A percentile compares a stretch with the other conserved stretches of the same genome.
Conservation (phyloP, 768 basidiomycete species). For the Bullera alba region DNA sequence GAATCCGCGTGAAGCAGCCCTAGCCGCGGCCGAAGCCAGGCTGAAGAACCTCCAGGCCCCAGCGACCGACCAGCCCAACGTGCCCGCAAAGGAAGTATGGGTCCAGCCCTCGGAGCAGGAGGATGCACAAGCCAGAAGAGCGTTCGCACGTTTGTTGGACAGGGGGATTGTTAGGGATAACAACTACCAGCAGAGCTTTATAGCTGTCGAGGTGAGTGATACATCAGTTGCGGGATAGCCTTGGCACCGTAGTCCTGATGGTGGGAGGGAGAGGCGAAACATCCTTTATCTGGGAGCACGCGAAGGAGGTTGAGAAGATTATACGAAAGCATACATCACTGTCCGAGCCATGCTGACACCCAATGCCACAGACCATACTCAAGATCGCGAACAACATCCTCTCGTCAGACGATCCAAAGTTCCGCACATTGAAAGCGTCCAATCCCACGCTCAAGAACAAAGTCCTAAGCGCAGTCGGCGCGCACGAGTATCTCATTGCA, state of each 20-base stretch:
- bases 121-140: conserved; percentile 19
- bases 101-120: conserved; percentile 22
- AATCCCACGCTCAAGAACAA: conserved; percentile 31
- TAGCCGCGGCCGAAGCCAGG: conserved; percentile 26
- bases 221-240: too few relatives aligned
- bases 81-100: neutral
- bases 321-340: neutral
- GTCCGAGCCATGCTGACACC: neutral
- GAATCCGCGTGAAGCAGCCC: conserved; percentile 9
- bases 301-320: neutral
- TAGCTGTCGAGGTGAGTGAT: conserved; percentile 33
- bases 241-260: too few relatives aligned
- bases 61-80: neutral
- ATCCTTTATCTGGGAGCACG: neutral
- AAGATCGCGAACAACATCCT: conserved; percentile 35
- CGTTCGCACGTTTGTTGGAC: conserved; percentile 34
- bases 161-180: conserved; percentile 39
- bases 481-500: conserved; percentile 34
- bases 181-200: conserved; percentile 23
- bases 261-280: too few relatives aligned
- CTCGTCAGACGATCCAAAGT: conserved; percentile 28
- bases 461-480: conserved; percentile 27
- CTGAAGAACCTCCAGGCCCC: neutral
- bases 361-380: conserved; percentile 35
- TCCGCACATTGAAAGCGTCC: conserved; percentile 22